Base-by-base conservation (phyloP, 164 flowering plant species). In the Umbilicus rupestris region DNA sequence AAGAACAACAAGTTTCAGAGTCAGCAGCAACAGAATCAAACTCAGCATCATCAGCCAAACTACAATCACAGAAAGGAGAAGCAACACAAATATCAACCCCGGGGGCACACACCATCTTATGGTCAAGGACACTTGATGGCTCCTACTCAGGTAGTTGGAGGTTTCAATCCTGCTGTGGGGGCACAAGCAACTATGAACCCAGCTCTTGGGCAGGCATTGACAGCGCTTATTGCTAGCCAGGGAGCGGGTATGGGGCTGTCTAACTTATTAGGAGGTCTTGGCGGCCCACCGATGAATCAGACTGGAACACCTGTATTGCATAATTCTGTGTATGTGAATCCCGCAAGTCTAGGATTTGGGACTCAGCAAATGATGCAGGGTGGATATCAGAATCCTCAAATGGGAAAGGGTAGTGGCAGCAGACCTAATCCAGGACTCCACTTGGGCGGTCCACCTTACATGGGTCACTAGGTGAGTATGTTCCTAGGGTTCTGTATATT, bases 151-250 rank as follows among this genome's bases (percentile, higher is more conserved):
- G 71, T 75, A 1, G 62, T 74, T 46, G 76, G 76, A 52, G 75
- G 76, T 1, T 80, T 67, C 67, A 86, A 80, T 64, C 88, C 82
- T 37, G 82, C 76, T 16, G 73, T 70, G 0, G 80, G 73, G 16
- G 73, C 82, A 0, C 83, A 76, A 30, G 78, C 60, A 1, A 22
- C 70, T n/a, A 50, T 87, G 66, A 85, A 82, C 58, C 90, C 89
- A 2, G 87, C 84, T 7, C 71, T 88, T 30, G 91, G 89, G 1
- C 95, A 88, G 75, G 95, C 95, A 0, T 66, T 88, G 64, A 79
- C 86, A 1, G 90, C 95, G 0, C 60, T 88, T 66, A 73, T 88
- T 58, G 85, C 95, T 0, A 52, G 79, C 8, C 91, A 82, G 69
- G 87, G 92, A n/a, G 86, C 85, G 44, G 90, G 88, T 7, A 63